Base-by-base conservation (phyloP, 1,284 basidiomycete species). In the Ceratobasidium sp. region DNA sequence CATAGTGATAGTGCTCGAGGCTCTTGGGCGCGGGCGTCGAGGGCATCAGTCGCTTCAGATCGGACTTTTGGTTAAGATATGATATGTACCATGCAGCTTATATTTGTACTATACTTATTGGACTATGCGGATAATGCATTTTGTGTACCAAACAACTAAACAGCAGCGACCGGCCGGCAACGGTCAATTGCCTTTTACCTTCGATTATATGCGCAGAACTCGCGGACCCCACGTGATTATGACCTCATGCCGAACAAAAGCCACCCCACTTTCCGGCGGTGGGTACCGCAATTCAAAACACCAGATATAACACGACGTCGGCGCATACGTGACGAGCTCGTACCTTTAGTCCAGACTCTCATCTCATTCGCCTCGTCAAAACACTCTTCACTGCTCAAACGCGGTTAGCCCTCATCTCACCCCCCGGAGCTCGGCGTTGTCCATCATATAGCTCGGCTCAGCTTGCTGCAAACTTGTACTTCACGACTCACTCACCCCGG, bases 171-270 rank as follows among this genome's bases (percentile, higher is more conserved):
- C 7, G n/a, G n/a, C n/a, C n/a, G n/a, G n/a, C n/a, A n/a, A n/a
- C n/a, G n/a, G n/a, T n/a, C n/a, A n/a, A n/a, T n/a, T n/a, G n/a
- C n/a, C n/a, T n/a, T n/a, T 33, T 28, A 53, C 7, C 23, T 28
- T 28, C 33, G 5, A 42, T 42, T 53, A 53, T 53, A 53, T 53
- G 51, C 51, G 51, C 61, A 4, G 56, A 35, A 35, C 15, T 15
- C 15, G 7, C 56, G 31, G 3, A n/a, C 7, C 2, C 26, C 58
- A 69, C 65, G 65, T 69, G 67, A 20, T 8, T 15, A 58, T 69
- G 67, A 69, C 67, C 67, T 69, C 67, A 69, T 61, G 68, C 68
- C 68, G 68, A 28, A 42, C 37, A 5, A 28, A 45, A 56, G 23
- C 45, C 67, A 45, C 33, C 35, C 67, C 67, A 68, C 35, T 20